Conservation (phyloP, 805 yeast genomes). For the Cephaloascus fragrans region DNA sequence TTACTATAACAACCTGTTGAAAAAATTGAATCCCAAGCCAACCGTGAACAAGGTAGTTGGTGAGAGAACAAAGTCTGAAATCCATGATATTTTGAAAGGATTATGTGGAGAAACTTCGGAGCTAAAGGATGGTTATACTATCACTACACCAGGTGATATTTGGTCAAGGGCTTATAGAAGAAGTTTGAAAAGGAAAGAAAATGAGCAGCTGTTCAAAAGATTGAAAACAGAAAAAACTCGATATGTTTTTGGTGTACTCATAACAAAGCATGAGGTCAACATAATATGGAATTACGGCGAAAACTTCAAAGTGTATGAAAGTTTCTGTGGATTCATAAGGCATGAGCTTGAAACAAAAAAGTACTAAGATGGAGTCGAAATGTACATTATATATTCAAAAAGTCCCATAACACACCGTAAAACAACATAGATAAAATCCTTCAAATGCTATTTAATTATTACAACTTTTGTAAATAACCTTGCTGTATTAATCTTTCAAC, state of each 20-base stretch:
- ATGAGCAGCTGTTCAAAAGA: too few species aligned
- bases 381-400: too few species aligned
- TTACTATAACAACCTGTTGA: background rate
- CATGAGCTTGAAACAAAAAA: slow-evolving; percentile 1
- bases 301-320: slow-evolving; percentile 14
- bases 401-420: too few species aligned
- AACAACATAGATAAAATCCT: background rate
- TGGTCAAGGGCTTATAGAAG: slow-evolving; percentile 18
- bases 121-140: background rate
- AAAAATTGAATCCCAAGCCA: background rate
- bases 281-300: slow-evolving; percentile 15
- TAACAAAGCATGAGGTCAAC: too few species aligned
- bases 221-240: too few species aligned
- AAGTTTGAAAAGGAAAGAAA: background rate
- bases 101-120: too few species aligned
- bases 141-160: slow-evolving; percentile 6
- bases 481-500: slow-evolving; percentile 92
- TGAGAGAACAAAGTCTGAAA: background rate
- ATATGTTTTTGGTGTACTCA: too few species aligned
- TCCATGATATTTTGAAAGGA: background rate
- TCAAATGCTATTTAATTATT: slow-evolving; percentile 1
- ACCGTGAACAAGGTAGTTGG: background rate
- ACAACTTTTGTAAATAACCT: slow-evolving; percentile 77
- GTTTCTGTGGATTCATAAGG: slow-evolving; percentile 14
- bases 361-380: background rate